Conservation (phyloP, 1,284 basidiomycete species). For the Cryptococcus floricola region DNA sequence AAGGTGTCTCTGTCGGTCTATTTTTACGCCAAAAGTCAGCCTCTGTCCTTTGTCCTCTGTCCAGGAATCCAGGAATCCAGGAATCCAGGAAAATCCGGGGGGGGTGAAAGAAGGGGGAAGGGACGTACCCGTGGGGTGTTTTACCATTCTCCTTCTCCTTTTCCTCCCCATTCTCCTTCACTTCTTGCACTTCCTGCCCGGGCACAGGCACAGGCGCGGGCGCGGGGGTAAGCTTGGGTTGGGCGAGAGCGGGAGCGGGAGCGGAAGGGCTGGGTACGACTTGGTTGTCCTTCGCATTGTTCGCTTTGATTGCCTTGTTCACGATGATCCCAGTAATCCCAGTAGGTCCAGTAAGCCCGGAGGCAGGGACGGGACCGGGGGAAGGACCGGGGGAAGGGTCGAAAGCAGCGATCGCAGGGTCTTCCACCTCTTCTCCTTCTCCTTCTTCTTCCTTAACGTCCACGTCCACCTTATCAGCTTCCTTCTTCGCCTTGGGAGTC, state of each 20-base stretch:
- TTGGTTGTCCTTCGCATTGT: too few relatives aligned
- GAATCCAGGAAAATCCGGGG: background rate
- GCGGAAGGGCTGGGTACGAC: background rate
- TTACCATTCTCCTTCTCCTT: background rate
- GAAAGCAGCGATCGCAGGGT: too few relatives aligned
- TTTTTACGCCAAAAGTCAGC: background rate
- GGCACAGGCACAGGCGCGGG: background rate
- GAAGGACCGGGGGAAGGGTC: too few relatives aligned
- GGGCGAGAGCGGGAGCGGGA: background rate
- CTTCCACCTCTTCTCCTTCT: background rate
- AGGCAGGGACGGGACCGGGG: too few relatives aligned
- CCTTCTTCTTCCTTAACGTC: background rate
- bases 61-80: too few relatives aligned
- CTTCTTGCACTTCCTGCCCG: background rate
- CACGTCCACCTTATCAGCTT: too few relatives aligned
- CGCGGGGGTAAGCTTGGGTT: background rate
- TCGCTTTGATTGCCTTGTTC: too few relatives aligned
- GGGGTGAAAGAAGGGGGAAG: background rate
- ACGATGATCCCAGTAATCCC: too few relatives aligned
- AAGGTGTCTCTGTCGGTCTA: slow-evolving; percentile 19
- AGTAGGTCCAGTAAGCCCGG: too few relatives aligned
- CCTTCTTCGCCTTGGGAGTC: background rate
- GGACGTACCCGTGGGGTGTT: slow-evolving; percentile 22
- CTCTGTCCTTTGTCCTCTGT: too few relatives aligned
- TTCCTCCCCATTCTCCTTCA: background rate